Percentiles rank a stretch among this genome's conserved stretches.
Evolutionary conservation across 1,284 basidiomycete species (phyloP).

Genomic region (Hortiboletus rubellus): DNA sequence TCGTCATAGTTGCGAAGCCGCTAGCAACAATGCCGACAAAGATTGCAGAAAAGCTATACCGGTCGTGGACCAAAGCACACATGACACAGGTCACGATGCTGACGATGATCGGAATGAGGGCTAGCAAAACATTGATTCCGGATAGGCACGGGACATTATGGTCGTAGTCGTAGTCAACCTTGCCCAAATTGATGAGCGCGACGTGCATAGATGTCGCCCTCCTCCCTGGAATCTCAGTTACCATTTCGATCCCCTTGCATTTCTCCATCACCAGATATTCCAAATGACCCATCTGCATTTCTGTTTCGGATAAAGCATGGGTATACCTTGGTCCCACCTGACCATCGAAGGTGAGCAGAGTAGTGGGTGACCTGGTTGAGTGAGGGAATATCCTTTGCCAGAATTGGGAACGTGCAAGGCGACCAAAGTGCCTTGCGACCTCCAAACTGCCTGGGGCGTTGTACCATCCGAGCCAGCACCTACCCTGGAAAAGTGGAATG

Average conservation of each 20-base stretch:
- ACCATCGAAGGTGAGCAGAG: slow-evolving; percentile 30
- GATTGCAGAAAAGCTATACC: slow-evolving; percentile 32
- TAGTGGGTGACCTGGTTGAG: slow-evolving; percentile 20
- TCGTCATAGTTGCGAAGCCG: slow-evolving; percentile 26
- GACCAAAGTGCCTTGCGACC: slow-evolving; percentile 31
- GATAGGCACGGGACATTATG: slow-evolving; percentile 12
- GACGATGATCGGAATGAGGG: slow-evolving; percentile 24
- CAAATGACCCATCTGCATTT: slow-evolving; percentile 31
- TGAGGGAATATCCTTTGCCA: slow-evolving; percentile 31
- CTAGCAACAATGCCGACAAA: slow-evolving; percentile 30
- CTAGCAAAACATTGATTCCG: slow-evolving; percentile 3
- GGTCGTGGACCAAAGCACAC: slow-evolving; percentile 25
- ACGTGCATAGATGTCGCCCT: slow-evolving; percentile 16
- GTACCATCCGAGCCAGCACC: slow-evolving; percentile 39
- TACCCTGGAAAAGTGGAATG: slow-evolving; percentile 29
- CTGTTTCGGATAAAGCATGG: slow-evolving; percentile 28
- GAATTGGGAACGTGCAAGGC: slow-evolving; percentile 25
- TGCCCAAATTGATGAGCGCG: slow-evolving; percentile 20
- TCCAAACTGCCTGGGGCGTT: slow-evolving; percentile 35
- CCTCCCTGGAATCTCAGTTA: slow-evolving; percentile 15
- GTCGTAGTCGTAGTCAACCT: slow-evolving; percentile 4
- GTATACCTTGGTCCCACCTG: slow-evolving; percentile 27
- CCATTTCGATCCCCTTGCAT: slow-evolving; percentile 14
- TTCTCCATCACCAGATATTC: slow-evolving; percentile 25
- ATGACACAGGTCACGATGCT: slow-evolving; percentile 25